These are phyloP conservation scores for Lindgomyces ingoldianus DNA, from an alignment of 495 filamentous ascomycete species.

Conservation along the genomic window DNA sequence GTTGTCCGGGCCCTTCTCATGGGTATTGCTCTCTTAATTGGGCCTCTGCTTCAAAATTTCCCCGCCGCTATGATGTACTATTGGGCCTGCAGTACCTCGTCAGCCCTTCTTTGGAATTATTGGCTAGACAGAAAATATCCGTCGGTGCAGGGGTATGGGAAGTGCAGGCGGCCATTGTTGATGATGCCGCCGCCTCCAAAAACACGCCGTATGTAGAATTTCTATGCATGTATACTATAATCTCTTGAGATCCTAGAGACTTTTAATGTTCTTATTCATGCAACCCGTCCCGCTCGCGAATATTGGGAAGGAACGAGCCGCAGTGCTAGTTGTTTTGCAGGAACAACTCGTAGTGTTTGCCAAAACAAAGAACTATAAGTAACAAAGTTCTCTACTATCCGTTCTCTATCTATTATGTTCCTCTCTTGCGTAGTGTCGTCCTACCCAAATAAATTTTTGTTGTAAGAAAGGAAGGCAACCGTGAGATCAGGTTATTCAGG, in stretches of 20 bases:
- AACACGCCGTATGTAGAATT: not conserved
- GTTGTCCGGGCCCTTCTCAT: not conserved
- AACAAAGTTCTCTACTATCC: no score
- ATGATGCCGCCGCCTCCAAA: not conserved
- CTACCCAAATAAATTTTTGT: no score
- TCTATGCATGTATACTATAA: not conserved
- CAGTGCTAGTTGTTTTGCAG: no score
- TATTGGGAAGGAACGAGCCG: no score
- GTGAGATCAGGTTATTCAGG: no score
- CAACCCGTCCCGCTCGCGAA: no score
- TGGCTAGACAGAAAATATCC: constrained; percentile 11
- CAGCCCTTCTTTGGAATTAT: constrained; percentile 13
- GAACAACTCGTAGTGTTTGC: no score
- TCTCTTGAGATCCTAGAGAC: not conserved
- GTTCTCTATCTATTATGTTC: no score
- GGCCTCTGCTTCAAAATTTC: constrained; percentile 11
- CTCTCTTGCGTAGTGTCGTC: no score
- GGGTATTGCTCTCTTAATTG: constrained; percentile 5
- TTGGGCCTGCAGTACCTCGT: constrained; percentile 12
- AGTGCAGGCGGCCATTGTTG: not conserved
- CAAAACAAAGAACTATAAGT: no score
- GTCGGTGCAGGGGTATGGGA: not conserved
- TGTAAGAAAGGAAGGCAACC: no score
- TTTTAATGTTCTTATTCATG: no score
- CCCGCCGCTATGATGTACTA: constrained; percentile 19